phyloP scores from a whole-genome alignment of 768 basidiomycete species.

The Leccinum pellstonianum region DNA sequence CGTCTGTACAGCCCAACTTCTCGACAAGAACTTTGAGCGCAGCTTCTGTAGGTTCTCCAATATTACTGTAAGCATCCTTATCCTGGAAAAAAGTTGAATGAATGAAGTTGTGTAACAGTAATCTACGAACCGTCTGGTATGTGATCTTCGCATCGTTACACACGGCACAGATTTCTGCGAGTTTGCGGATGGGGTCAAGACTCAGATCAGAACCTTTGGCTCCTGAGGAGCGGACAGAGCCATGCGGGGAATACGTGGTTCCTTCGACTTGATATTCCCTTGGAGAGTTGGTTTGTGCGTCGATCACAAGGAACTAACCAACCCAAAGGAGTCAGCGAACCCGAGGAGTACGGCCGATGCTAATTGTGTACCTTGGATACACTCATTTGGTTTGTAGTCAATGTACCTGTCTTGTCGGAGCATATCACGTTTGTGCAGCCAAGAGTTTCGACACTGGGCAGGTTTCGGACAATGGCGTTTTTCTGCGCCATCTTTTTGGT shows the following conservation, averaged over 20 bases:
- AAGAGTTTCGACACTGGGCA: conserved; percentile 95
- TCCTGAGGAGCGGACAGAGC: conserved; percentile 65
- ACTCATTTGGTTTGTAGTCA: conserved; percentile 98
- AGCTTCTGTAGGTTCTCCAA: conserved; percentile 97
- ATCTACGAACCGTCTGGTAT: conserved; percentile 63
- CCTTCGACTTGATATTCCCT: conserved; percentile 84
- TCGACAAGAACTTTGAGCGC: conserved; percentile 93
- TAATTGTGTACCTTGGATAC: conserved; percentile 66
- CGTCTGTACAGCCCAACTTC: conserved; percentile 81
- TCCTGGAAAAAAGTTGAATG: conserved; percentile 50
- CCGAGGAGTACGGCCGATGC: conserved; percentile 4
- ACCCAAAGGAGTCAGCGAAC: conserved; percentile 9
- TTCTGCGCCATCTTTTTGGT: conserved; percentile 99
- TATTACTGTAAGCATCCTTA: conserved; percentile 70
- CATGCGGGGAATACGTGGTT: conserved; percentile 86
- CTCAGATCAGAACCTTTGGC: conserved; percentile 62
- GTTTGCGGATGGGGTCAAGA: conserved; percentile 71
- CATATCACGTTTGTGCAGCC: conserved; percentile 99
- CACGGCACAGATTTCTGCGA: conserved; percentile 89
- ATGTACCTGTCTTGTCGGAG: conserved; percentile 96
- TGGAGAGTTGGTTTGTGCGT: conserved; percentile 47
- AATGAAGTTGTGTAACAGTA: not conserved
- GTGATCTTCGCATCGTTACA: conserved; percentile 94
- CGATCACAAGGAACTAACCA: conserved; percentile 71
- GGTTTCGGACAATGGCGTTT: conserved; percentile 94